Evolutionary conservation across 805 yeast genomes (phyloP).

Genomic region (Clavispora phyllophila): DNA sequence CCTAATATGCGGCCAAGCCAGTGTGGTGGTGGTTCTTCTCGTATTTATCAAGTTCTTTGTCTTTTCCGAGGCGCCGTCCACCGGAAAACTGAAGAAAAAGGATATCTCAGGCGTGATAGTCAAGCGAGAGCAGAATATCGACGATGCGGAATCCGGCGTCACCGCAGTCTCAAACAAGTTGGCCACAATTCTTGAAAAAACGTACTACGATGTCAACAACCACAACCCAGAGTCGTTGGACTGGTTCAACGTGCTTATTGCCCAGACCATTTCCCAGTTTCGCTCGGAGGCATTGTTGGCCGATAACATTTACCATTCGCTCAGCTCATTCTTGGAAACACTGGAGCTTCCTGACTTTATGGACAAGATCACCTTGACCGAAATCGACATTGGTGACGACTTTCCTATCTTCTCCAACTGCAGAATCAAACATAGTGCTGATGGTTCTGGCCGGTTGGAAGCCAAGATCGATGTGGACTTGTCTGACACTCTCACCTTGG

Average conservation of each 20-base stretch:
- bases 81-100: slow-evolving; percentile 15
- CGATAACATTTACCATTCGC: slow-evolving; percentile 77
- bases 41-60: slow-evolving; percentile 72
- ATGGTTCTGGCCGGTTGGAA: slow-evolving; percentile 53
- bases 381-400: slow-evolving; percentile 89
- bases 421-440: slow-evolving; percentile 60
- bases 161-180: slow-evolving; percentile 16
- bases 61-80: slow-evolving; percentile 56
- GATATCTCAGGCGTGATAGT: slow-evolving; percentile 32
- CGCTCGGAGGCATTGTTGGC: slow-evolving; percentile 83
- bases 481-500: slow-evolving; percentile 80
- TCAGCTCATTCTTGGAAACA: slow-evolving; percentile 59
- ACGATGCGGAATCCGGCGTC: slow-evolving; percentile 7
- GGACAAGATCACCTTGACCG: slow-evolving; percentile 73
- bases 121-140: slow-evolving; percentile 25
- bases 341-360: slow-evolving; percentile 75
- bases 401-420: slow-evolving; percentile 95
- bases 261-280: slow-evolving; percentile 82
- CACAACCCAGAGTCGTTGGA: slow-evolving; percentile 90
- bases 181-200: slow-evolving; percentile 70
- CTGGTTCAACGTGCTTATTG: slow-evolving; percentile 94
- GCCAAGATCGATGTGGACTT: slow-evolving; percentile 90
- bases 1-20: slow-evolving; percentile 64
- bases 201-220: slow-evolving; percentile 83
- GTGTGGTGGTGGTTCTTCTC: slow-evolving; percentile 58